These are phyloP conservation scores for Leptographium flavum DNA, from an alignment of 2,329 filamentous ascomycete genomes.

Conservation along the genomic window DNA sequence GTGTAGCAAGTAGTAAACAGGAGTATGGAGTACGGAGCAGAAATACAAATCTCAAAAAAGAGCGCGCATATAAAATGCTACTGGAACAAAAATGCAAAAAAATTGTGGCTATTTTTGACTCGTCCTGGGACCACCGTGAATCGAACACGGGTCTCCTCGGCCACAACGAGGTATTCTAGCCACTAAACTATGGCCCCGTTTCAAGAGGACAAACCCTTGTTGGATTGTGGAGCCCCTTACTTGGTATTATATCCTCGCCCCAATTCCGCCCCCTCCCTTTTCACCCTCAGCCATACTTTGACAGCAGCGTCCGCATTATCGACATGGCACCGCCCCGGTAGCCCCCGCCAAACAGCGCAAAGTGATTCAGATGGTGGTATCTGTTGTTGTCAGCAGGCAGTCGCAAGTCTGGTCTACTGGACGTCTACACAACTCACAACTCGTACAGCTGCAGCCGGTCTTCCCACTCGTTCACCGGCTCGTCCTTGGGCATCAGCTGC, in stretches of 20 bases:
- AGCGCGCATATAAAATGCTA: too few relatives aligned
- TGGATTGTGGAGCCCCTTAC: too few relatives aligned
- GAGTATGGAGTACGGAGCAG: too few relatives aligned
- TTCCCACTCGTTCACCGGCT: slow-evolving; percentile 71
- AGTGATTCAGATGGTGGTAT: slow-evolving; percentile 85
- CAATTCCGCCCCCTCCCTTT: too few relatives aligned
- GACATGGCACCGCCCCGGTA: slow-evolving; percentile 64
- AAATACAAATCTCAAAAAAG: too few relatives aligned
- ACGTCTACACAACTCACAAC: slow-evolving; percentile 38
- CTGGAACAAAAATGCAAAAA: slow-evolving; percentile 1
- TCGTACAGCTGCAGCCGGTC: slow-evolving; percentile 74
- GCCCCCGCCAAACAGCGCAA: slow-evolving; percentile 67
- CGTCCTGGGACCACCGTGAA: slow-evolving; percentile 11
- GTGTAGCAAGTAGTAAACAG: neutral
- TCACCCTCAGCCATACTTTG: slow-evolving; percentile 50
- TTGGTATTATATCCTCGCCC: too few relatives aligned
- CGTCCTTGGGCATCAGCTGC: slow-evolving; percentile 58
- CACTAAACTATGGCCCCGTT: slow-evolving; percentile 11
- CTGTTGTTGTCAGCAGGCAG: slow-evolving; percentile 23
- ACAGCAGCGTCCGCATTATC: slow-evolving; percentile 62
- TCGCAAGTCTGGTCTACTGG: neutral
- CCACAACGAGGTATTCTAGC: slow-evolving; percentile 13
- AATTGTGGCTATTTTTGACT: slow-evolving; percentile 1
- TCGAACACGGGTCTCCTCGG: slow-evolving; percentile 13
- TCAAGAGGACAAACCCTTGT: neutral